Evolutionary conservation across 768 basidiomycete species (phyloP).

Genomic region (Chalciporus chontae): DNA sequence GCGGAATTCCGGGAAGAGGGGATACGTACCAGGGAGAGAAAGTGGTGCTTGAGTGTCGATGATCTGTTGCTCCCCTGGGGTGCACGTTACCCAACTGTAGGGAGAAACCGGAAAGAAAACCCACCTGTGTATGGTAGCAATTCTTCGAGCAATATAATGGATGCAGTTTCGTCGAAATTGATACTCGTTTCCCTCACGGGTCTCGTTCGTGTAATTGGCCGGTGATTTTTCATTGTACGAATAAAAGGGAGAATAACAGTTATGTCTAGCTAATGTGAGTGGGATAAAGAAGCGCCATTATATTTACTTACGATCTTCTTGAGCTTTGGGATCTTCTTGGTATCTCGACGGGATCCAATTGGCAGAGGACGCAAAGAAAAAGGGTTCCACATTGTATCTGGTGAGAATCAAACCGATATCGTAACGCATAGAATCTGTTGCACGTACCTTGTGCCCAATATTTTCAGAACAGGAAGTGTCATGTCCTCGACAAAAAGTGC

Average conservation of each 20-base stretch:
- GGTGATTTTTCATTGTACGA: conserved; percentile 34
- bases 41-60: conserved; percentile 34
- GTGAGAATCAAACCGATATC: background rate
- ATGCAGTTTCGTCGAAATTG: background rate
- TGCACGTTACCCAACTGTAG: background rate
- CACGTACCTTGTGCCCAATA: conserved; percentile 37
- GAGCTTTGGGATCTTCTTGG: conserved; percentile 33
- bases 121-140: conserved; percentile 12
- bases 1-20: background rate
- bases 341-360: conserved; percentile 43
- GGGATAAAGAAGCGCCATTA: background rate
- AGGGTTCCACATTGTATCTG: conserved; percentile 42
- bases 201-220: conserved; percentile 17
- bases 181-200: conserved; percentile 17
- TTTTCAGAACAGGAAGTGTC: conserved; percentile 33
- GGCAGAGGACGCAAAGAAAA: conserved; percentile 41
- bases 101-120: background rate
- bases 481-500: conserved; percentile 40
- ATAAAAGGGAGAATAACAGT: conserved; percentile 41
- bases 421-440: background rate
- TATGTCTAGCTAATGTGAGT: conserved; percentile 33
- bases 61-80: conserved; percentile 13
- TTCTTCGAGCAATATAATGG: background rate
- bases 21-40: conserved; percentile 15
- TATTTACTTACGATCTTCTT: conserved; percentile 36